Conservation (phyloP, 805 yeast species). For the Wickerhamiella kazuoi region DNA sequence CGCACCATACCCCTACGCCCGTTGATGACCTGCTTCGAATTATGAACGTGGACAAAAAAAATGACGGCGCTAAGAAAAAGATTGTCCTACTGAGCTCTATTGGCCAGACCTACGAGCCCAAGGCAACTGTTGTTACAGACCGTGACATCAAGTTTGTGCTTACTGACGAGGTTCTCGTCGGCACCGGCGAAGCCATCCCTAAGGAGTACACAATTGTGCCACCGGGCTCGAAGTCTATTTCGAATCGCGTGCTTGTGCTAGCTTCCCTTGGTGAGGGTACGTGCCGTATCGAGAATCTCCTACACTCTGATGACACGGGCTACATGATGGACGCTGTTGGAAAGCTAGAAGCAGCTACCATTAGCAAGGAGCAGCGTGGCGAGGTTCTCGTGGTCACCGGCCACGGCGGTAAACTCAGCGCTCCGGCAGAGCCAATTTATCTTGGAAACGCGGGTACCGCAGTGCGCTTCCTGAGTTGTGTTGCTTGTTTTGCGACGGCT, state of each 20-base stretch:
- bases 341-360: constrained; percentile 61
- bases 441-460: constrained; percentile 98
- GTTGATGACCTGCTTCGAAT: constrained; percentile 55
- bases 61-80: constrained; percentile 80
- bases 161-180: constrained; percentile 63
- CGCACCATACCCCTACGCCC: constrained; percentile 55
- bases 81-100: constrained; percentile 68
- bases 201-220: constrained; percentile 41
- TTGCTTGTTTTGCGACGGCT: constrained; percentile 64
- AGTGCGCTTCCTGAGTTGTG: constrained; percentile 80
- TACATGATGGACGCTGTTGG: constrained; percentile 83
- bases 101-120: constrained; percentile 76
- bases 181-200: constrained; percentile 26
- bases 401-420: constrained; percentile 52
- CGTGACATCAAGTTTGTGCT: constrained; percentile 64
- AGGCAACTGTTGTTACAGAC: constrained; percentile 72
- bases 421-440: constrained; percentile 53
- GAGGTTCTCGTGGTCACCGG: constrained; percentile 72
- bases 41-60: constrained; percentile 94
- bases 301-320: constrained; percentile 92
- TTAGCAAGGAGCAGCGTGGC: constrained; percentile 74
- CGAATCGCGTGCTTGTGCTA: constrained; percentile 80
- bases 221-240: constrained; percentile 94
- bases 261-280: constrained; percentile 85
- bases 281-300: constrained; percentile 64